Percentiles rank a stretch among this genome's conserved stretches.
phyloP scores from a whole-genome alignment of 1,139 yeast genomes.

The Debaryomycetaceae sp. region DNA sequence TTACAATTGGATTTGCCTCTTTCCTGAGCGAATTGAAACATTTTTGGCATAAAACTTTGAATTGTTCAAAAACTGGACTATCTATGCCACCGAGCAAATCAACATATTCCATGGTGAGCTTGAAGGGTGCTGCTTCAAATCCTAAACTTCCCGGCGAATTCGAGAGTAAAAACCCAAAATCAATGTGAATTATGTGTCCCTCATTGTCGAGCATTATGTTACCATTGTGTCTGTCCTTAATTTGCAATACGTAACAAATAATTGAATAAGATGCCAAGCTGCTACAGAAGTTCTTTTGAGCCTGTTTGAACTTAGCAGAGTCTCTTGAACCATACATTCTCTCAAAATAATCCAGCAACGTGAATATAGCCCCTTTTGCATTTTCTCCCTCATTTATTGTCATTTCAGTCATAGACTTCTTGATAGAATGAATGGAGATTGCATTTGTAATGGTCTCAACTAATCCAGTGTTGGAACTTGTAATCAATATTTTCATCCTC shows the following conservation, averaged over 20 bases:
- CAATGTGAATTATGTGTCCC: constrained; percentile 94
- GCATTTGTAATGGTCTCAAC: constrained; percentile 97
- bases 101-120: constrained; percentile 80
- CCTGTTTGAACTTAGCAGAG: constrained; percentile 54
- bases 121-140: constrained; percentile 96
- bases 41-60: constrained; percentile 59
- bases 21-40: constrained; percentile 72
- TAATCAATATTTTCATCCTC: constrained; percentile 84
- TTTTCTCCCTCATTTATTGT: constrained; percentile 65
- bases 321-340: constrained; percentile 66
- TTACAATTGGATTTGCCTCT: constrained; percentile 67
- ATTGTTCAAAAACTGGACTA: constrained; percentile 54
- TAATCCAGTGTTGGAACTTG: constrained; percentile 85
- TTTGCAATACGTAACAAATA: constrained; percentile 82
- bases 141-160: constrained; percentile 97
- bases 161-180: constrained; percentile 87
- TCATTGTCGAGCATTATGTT: constrained; percentile 91
- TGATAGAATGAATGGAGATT: constrained; percentile 86
- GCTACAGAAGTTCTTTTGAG: constrained; percentile 78
- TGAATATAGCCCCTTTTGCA: constrained; percentile 64
- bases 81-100: constrained; percentile 81
- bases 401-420: constrained; percentile 80
- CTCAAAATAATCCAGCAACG: constrained; percentile 72
- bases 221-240: constrained; percentile 95
- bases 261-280: constrained; percentile 89